These are phyloP conservation scores for Triticum monococcum DNA, from an alignment of 176 grass and related monocot genomes.

Conservation along the genomic window DNA sequence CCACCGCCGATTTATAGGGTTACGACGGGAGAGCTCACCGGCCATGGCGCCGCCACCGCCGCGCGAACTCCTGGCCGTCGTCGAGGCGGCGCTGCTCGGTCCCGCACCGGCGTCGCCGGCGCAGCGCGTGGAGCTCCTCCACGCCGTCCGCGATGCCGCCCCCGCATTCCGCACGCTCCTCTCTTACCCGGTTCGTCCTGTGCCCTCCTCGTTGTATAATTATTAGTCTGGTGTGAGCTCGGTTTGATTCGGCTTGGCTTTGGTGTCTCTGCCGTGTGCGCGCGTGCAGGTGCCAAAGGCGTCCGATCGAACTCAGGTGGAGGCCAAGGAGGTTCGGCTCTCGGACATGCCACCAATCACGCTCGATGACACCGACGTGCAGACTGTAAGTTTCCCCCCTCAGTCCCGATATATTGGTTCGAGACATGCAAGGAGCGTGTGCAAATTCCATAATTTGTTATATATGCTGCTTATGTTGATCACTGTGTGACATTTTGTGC, in stretches of 20 bases:
- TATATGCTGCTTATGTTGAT: neutral
- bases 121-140: slow-evolving; percentile 84
- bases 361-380: slow-evolving; percentile 87
- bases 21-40: slow-evolving; percentile 23
- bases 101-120: slow-evolving; percentile 64
- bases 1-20: slow-evolving; percentile 30
- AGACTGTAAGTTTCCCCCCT: slow-evolving; percentile 59
- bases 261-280: slow-evolving; percentile 11
- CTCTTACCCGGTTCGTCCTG: slow-evolving; percentile 57
- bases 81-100: slow-evolving; percentile 78
- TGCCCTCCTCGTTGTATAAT: neutral
- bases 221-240: neutral
- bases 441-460: slow-evolving; percentile 1
- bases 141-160: slow-evolving; percentile 73
- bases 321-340: slow-evolving; percentile 77
- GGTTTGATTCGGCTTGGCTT: slow-evolving; percentile 24
- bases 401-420: neutral
- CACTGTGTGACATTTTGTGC: neutral
- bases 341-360: slow-evolving; percentile 62
- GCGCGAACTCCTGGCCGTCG: slow-evolving; percentile 56
- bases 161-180: slow-evolving; percentile 63
- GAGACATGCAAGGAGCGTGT: neutral
- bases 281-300: slow-evolving; percentile 69
- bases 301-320: slow-evolving; percentile 75
- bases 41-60: slow-evolving; percentile 50